These are phyloP conservation scores for Lactarius hengduanensis DNA, from an alignment of 768 basidiomycete genomes.

Conservation along the genomic window DNA sequence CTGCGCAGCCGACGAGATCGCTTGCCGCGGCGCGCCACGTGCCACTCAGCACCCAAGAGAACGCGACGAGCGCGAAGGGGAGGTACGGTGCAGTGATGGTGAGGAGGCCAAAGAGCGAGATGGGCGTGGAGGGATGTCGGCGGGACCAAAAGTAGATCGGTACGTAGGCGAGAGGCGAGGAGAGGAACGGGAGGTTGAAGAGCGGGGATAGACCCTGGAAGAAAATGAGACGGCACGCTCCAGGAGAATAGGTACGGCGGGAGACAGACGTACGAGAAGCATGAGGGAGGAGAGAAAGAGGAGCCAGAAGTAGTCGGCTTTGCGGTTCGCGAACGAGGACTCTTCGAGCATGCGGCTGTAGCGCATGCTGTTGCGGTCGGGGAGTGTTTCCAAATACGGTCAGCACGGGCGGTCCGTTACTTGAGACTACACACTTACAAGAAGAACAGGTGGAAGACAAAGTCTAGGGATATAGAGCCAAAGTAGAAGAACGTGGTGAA, in stretches of 20 bases:
- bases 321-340: slow-evolving; percentile 87
- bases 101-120: slow-evolving; percentile 91
- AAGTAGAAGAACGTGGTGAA: slow-evolving; percentile 96
- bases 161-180: slow-evolving; percentile 89
- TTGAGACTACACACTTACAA: slow-evolving; percentile 61
- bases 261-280: slow-evolving; percentile 65
- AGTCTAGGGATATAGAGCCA: slow-evolving; percentile 88
- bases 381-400: not conserved
- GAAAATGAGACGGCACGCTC: not conserved
- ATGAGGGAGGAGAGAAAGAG: slow-evolving; percentile 79
- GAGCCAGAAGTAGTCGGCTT: slow-evolving; percentile 95
- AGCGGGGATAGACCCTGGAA: slow-evolving; percentile 74
- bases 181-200: slow-evolving; percentile 90
- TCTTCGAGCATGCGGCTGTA: slow-evolving; percentile 97
- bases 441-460: slow-evolving; percentile 97
- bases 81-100: slow-evolving; percentile 96
- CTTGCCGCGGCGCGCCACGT: slow-evolving; percentile 82
- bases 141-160: slow-evolving; percentile 98
- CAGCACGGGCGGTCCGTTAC: not conserved
- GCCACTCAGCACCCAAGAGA: slow-evolving; percentile 81
- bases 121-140: slow-evolving; percentile 91
- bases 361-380: slow-evolving; percentile 68
- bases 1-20: slow-evolving; percentile 80
- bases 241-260: not conserved
- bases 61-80: slow-evolving; percentile 84